These are phyloP conservation scores for Choanephora cucurbitarum DNA, from an alignment of 371 early-diverging fungal species.

Conservation along the genomic window DNA sequence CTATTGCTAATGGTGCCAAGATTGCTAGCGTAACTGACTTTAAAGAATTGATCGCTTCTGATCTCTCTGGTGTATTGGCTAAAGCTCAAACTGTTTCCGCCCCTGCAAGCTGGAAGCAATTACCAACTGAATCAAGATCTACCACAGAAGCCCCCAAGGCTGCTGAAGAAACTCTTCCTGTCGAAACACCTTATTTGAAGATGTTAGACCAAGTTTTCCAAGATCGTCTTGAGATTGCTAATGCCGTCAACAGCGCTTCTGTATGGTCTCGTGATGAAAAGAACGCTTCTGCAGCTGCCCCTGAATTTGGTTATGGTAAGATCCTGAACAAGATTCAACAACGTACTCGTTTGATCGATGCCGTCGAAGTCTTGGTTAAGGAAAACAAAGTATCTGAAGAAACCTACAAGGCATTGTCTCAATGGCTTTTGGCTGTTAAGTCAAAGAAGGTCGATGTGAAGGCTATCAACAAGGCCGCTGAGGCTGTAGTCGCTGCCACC, in stretches of 20 bases:
- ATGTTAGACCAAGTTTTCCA: constrained; percentile 79
- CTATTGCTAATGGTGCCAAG: constrained; percentile 10
- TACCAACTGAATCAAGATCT: not conserved
- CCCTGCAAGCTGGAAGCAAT: constrained; percentile 23
- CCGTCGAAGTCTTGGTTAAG: constrained; percentile 61
- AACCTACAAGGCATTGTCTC: constrained; percentile 62
- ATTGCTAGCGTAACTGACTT: constrained; percentile 3
- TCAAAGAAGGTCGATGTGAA: constrained; percentile 53
- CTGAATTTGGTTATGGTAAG: constrained; percentile 87
- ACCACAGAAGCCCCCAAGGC: constrained; percentile 3
- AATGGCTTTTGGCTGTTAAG: constrained; percentile 70
- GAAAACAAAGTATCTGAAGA: constrained; percentile 50
- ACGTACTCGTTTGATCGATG: constrained; percentile 68
- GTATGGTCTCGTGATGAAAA: constrained; percentile 45
- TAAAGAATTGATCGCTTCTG: constrained; percentile 5
- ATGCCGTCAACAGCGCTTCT: constrained; percentile 58
- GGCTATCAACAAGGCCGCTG: constrained; percentile 38
- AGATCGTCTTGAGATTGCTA: constrained; percentile 78
- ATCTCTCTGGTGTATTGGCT: constrained; percentile 12
- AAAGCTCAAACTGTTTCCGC: constrained; percentile 17
- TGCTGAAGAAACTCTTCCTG: constrained; percentile 9
- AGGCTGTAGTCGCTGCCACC: constrained; percentile 36
- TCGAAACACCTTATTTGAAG: constrained; percentile 79
- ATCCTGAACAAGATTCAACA: constrained; percentile 69
- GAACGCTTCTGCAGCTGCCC: constrained; percentile 58